A percentile compares a stretch with the other conserved stretches of the same genome.
phyloP scores from a whole-genome alignment of 2,329 filamentous ascomycete genomes.

The Trichophyton rubrum region DNA sequence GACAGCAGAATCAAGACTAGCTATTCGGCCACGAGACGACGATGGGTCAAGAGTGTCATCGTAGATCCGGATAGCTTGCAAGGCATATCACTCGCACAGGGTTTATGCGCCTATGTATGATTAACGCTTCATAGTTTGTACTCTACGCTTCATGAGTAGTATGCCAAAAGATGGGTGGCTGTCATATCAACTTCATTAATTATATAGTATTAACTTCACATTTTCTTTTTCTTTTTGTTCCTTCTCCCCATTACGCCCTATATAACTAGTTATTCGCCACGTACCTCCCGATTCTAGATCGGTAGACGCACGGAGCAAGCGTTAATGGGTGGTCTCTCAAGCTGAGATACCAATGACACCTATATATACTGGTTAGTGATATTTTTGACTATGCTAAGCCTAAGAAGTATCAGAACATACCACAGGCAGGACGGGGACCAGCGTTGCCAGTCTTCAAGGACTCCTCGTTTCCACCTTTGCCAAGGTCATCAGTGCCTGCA shows the following conservation, averaged over 20 bases:
- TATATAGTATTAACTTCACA: neutral
- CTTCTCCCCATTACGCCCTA: neutral
- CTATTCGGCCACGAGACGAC: neutral
- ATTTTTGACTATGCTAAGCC: neutral
- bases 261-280: too few relatives aligned
- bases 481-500: slow-evolving; percentile 90
- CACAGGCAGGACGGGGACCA: slow-evolving; percentile 84
- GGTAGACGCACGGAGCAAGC: neutral
- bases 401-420: slow-evolving; percentile 39
- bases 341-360: slow-evolving; percentile 81
- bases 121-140: neutral
- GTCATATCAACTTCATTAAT: neutral
- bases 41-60: neutral
- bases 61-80: neutral
- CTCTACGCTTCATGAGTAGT: neutral
- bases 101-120: neutral
- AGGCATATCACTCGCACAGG: neutral
- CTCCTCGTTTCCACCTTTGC: slow-evolving; percentile 82
- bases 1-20: neutral
- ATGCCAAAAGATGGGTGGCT: neutral
- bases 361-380: slow-evolving; percentile 21
- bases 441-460: slow-evolving; percentile 98
- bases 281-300: neutral
- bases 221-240: neutral
- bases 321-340: slow-evolving; percentile 36